Evolutionary conservation across 306 rosid species (phyloP).

Genomic region (Ziziphus jujuba): DNA sequence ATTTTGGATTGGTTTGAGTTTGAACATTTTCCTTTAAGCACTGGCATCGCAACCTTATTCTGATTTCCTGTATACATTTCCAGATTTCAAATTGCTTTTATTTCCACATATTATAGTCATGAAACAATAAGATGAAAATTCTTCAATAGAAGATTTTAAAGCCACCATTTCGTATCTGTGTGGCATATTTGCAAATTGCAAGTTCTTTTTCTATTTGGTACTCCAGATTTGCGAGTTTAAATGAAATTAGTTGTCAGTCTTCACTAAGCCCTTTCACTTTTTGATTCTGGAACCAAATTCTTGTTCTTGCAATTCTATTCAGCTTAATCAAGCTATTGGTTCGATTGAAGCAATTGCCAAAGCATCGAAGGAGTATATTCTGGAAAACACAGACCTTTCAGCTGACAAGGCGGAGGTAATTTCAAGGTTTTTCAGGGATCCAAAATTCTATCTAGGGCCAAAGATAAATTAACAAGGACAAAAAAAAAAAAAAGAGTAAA

Average conservation of each 20-base stretch:
- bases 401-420: constrained; percentile 70
- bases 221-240: neutral
- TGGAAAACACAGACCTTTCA: constrained; percentile 88
- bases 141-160: no score
- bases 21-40: no score
- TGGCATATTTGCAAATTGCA: no score
- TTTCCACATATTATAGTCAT: no score
- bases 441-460: constrained; percentile 65
- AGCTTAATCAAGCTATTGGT: constrained; percentile 90
- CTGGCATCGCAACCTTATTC: no score
- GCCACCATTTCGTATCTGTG: no score
- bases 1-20: no score
- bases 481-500: neutral
- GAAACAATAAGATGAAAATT: no score
- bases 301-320: constrained; percentile 35
- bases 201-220: no score
- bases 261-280: constrained; percentile 2
- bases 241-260: neutral
- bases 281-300: constrained; percentile 24
- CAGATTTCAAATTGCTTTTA: no score
- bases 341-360: constrained; percentile 83
- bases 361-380: constrained; percentile 67
- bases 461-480: constrained; percentile 45
- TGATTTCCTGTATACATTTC: no score
- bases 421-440: constrained; percentile 74